phyloP scores from a whole-genome alignment of 805 yeast genomes.

The Candida berthetii region DNA sequence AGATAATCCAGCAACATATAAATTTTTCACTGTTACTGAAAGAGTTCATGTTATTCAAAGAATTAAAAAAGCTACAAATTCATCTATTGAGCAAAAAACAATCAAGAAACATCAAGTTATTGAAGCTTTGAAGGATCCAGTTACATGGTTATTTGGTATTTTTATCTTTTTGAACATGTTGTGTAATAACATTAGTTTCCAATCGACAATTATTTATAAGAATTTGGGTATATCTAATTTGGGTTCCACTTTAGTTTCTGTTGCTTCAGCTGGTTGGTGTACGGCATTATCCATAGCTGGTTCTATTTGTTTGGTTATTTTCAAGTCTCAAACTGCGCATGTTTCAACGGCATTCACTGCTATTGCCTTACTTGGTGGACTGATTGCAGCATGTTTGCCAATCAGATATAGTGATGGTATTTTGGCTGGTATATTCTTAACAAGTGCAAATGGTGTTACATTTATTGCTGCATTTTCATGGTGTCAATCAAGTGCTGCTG shows the following conservation, averaged over 20 bases:
- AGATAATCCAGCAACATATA: conserved; percentile 39
- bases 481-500: conserved; percentile 23
- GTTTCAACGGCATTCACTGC: conserved; percentile 11
- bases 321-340: conserved; percentile 27
- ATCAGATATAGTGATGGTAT: conserved; percentile 31
- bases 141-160: conserved; percentile 25
- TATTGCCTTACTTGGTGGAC: conserved; percentile 26
- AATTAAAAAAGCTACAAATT: conserved; percentile 27
- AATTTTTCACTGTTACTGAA: conserved; percentile 33
- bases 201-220: conserved; percentile 35
- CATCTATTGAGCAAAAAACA: conserved; percentile 33
- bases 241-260: conserved; percentile 40
- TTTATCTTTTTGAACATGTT: conserved; percentile 35
- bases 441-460: conserved; percentile 22
- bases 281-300: conserved; percentile 25
- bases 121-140: conserved; percentile 35
- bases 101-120: conserved; percentile 32
- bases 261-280: conserved; percentile 25
- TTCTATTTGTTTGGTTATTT: conserved; percentile 20
- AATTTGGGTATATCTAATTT: conserved; percentile 30
- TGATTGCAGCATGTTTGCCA: conserved; percentile 29
- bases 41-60: conserved; percentile 34
- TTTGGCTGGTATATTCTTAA: conserved; percentile 22
- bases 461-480: conserved; percentile 18
- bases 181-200: conserved; percentile 40